Percentiles rank a stretch among this genome's conserved stretches.
Conservation (phyloP, 1,284 basidiomycete genomes). For the Trichosporon coremiiforme region DNA sequence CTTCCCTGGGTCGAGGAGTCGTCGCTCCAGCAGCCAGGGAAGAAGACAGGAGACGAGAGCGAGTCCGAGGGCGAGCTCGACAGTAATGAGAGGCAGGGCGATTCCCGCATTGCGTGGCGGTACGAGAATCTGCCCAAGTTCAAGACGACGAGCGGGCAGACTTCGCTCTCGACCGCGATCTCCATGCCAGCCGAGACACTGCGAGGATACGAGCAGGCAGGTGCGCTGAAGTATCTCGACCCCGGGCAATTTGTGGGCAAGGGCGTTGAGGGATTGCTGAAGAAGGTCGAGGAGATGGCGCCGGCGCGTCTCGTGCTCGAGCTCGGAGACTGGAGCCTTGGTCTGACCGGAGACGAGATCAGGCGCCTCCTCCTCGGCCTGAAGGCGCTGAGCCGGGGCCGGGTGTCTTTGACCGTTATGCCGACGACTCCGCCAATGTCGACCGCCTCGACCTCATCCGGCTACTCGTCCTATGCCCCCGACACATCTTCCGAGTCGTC, state of each 20-base stretch:
- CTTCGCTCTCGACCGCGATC: slow-evolving; percentile 8
- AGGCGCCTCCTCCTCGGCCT: slow-evolving; percentile 70
- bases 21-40: slow-evolving; percentile 27
- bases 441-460: slow-evolving; percentile 27
- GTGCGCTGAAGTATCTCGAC: slow-evolving; percentile 12
- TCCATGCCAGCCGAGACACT: not conserved
- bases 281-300: not conserved
- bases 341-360: slow-evolving; percentile 65
- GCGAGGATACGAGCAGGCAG: not conserved
- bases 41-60: slow-evolving; percentile 52
- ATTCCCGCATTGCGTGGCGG: slow-evolving; percentile 82
- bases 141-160: slow-evolving; percentile 23
- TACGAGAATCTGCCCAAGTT: slow-evolving; percentile 91
- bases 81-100: slow-evolving; percentile 58
- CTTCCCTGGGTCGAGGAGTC: slow-evolving; percentile 72
- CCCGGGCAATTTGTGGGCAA: not conserved
- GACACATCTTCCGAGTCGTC: slow-evolving; percentile 57
- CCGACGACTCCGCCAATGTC: slow-evolving; percentile 61
- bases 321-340: slow-evolving; percentile 71
- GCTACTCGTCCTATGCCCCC: not conserved
- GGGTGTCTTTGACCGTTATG: slow-evolving; percentile 66
- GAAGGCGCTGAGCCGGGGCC: slow-evolving; percentile 63
- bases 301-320: slow-evolving; percentile 60
- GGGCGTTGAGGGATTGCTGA: slow-evolving; percentile 10
- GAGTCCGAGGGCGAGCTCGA: slow-evolving; percentile 60